Base-by-base conservation (phyloP, 2,329 filamentous ascomycete species). In the Dothistroma pini region DNA sequence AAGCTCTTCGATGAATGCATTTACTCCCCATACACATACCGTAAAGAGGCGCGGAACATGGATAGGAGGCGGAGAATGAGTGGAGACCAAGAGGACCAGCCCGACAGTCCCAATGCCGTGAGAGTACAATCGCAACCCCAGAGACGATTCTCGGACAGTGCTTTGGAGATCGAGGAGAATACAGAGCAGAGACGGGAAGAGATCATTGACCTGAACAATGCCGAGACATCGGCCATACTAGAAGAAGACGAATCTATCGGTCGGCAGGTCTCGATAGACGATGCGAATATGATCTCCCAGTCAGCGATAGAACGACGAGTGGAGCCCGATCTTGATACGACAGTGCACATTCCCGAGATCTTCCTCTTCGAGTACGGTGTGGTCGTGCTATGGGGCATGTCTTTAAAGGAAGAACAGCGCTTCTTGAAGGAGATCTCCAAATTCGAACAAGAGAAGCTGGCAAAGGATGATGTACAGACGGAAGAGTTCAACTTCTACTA, bases 401-500 rank as follows among this genome's bases (percentile, higher is more conserved):
- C 90, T 0, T 81, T 89, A n/a, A 83, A 85, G 32, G 89, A 99
- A 69, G 95, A 99, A 78, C 88, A 90, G 67, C 86, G 90, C 44
- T 96, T 99, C 72, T 80, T 99, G 16, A 95, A 95, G 69, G 93
- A 99, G 70, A 89, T 99, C 63, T 86, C 91, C 59, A 96, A 95
- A 72, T 99, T 97, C 69, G 95, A 97, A 75, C 84, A 87, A 47
- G 93, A 96, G 73, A 96, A 96, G 75, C 83, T 97, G 54, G 87
- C 87, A 29, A 85, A 89, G 11, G 93, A 96, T 72, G 91, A 96
- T 69, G 88, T 96, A 32, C 93, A 99, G 78, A 91, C 92, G 52
- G 95, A 99, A 76, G 91, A 93, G 72, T 99, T 99, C 83, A 99
- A 99, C 75, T 99, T 97, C 76, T 99, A 99, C 80, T 97, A 99